Percentiles rank a stretch among this genome's conserved stretches.
Evolutionary conservation across 2,329 filamentous ascomycete genomes (phyloP).

Genomic region (Achaetomium macrosporum): DNA sequence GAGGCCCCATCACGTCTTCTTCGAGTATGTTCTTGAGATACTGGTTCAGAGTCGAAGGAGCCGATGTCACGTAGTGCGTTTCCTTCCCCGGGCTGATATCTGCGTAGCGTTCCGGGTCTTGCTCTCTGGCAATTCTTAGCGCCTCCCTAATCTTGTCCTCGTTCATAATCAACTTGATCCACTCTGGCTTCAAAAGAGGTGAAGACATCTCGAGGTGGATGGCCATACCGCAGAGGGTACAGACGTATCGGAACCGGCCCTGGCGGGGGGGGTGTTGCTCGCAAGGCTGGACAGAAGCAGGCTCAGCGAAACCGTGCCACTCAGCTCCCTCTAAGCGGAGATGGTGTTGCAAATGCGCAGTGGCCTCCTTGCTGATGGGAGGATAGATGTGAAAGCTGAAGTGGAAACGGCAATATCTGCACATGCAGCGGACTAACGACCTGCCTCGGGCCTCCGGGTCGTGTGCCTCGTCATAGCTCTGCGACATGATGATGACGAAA

Average conservation of each 20-base stretch:
- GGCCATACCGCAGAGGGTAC: slow-evolving; percentile 40
- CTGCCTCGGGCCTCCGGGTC: slow-evolving; percentile 9
- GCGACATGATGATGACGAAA: slow-evolving; percentile 17
- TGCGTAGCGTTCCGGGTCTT: slow-evolving; percentile 45
- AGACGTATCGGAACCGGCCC: slow-evolving; percentile 35
- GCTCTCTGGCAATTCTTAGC: slow-evolving; percentile 25
- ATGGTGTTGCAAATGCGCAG: slow-evolving; percentile 24
- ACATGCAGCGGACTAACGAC: slow-evolving; percentile 27
- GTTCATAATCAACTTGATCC: slow-evolving; percentile 42
- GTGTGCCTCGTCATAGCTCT: slow-evolving; percentile 16
- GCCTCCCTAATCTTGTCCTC: slow-evolving; percentile 38
- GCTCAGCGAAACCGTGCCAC: slow-evolving; percentile 7
- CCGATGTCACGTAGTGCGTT: slow-evolving; percentile 36
- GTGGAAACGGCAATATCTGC: slow-evolving; percentile 31
- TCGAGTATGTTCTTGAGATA: slow-evolving; percentile 48
- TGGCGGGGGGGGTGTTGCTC: slow-evolving; percentile 39
- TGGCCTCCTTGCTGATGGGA: slow-evolving; percentile 9
- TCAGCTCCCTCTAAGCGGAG: slow-evolving; percentile 16
- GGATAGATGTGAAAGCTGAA: slow-evolving; percentile 28
- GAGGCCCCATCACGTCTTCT: slow-evolving; percentile 27
- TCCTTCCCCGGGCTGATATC: slow-evolving; percentile 29
- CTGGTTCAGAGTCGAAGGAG: slow-evolving; percentile 42
- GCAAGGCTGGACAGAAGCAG: not conserved
- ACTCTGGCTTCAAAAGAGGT: slow-evolving; percentile 41
- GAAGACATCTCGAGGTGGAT: slow-evolving; percentile 44